phyloP scores from a whole-genome alignment of 768 basidiomycete genomes.

The Mycena vulgaris region DNA sequence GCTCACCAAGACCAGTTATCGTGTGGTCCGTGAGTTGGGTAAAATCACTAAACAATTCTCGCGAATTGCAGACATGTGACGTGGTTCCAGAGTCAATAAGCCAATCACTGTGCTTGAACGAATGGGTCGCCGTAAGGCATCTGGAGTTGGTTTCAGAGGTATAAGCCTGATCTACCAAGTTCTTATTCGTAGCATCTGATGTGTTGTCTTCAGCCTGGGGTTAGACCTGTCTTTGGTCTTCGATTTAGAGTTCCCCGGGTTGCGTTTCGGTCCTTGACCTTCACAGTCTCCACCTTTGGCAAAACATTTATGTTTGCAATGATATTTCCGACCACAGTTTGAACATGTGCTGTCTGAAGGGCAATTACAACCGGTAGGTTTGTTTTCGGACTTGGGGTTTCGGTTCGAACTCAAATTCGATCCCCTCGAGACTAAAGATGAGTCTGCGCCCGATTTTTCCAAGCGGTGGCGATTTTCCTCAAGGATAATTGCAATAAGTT shows the following conservation, averaged over 20 bases:
- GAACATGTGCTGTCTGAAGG: no score
- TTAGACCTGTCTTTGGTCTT: background rate
- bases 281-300: background rate
- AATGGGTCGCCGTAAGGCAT: background rate
- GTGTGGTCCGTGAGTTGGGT: background rate
- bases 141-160: background rate
- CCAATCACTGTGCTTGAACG: no score
- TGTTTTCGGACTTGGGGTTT: slow-evolving; percentile 11
- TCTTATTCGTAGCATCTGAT: background rate
- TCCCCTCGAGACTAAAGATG: slow-evolving; percentile 14
- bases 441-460: no score
- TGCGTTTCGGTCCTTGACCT: background rate
- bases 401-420: slow-evolving; percentile 14
- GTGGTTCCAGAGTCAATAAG: no score
- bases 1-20: slow-evolving; percentile 1
- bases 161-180: background rate
- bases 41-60: background rate
- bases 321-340: no score
- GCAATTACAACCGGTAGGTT: no score
- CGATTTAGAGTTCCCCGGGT: background rate
- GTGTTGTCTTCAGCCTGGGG: background rate
- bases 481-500: slow-evolving; percentile 2
- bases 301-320: slow-evolving; percentile 10
- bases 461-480: no score
- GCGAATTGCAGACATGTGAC: background rate